Conservation (phyloP, 176 grass and related monocot genomes). For the Phoenix dactylifera region DNA sequence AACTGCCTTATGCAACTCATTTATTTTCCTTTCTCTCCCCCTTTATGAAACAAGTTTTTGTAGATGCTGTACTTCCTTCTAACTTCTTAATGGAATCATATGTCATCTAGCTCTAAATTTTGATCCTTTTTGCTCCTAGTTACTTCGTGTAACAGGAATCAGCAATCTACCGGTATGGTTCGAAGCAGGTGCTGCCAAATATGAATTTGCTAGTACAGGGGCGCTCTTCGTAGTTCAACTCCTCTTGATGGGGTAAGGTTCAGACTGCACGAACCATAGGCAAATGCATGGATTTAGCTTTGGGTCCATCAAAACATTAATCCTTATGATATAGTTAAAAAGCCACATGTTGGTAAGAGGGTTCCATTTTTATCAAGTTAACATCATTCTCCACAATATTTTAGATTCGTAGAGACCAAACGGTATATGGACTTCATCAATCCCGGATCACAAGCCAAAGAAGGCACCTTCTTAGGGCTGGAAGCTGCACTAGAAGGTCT, state of each 20-base stretch:
- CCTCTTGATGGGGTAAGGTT: conserved; percentile 86
- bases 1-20: too few species aligned
- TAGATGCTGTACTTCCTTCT: too few species aligned
- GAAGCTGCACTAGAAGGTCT: conserved; percentile 65
- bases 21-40: too few species aligned
- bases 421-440: conserved; percentile 71
- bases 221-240: conserved; percentile 79
- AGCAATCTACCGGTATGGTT: conserved; percentile 73
- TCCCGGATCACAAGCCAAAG: conserved; percentile 71
- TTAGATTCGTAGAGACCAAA: conserved; percentile 84
- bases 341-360: too few species aligned
- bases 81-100: too few species aligned
- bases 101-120: neutral
- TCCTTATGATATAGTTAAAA: too few species aligned
- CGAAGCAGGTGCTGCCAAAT: conserved; percentile 77
- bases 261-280: neutral
- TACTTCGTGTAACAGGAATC: conserved; percentile 70
- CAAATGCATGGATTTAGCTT: too few species aligned
- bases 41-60: too few species aligned
- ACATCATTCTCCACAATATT: neutral
- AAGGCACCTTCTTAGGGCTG: conserved; percentile 73
- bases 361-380: neutral
- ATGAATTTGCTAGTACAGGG: conserved; percentile 45
- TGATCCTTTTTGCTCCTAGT: conserved; percentile 32
- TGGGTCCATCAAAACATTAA: too few species aligned